Percentiles rank a stretch among this genome's conserved stretches.
These are phyloP conservation scores for Saksenaea oblongispora DNA, from an alignment of 371 early-diverging fungal species.

Conservation along the genomic window DNA sequence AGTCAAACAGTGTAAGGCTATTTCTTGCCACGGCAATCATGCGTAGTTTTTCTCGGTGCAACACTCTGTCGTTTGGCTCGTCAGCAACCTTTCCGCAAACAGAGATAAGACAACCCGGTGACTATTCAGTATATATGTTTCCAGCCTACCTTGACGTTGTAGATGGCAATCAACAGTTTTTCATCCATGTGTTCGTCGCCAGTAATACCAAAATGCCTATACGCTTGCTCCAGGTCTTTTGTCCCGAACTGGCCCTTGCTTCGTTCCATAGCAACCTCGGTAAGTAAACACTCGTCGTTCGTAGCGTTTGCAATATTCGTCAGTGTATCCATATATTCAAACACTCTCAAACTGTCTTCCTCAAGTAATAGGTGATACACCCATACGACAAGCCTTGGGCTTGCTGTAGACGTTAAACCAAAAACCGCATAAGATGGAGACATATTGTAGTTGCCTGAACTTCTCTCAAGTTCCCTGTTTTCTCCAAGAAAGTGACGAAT, in stretches of 20 bases:
- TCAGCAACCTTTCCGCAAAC: slow-evolving; percentile 20
- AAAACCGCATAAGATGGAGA: slow-evolving; percentile 15
- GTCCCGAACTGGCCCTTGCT: slow-evolving; percentile 48
- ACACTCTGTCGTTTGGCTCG: slow-evolving; percentile 28
- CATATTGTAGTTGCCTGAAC: slow-evolving; percentile 8
- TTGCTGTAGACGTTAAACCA: slow-evolving; percentile 51
- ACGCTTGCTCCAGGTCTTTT: slow-evolving; percentile 53
- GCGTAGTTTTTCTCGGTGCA: slow-evolving; percentile 31
- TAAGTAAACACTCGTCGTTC: slow-evolving; percentile 35
- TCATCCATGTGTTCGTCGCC: slow-evolving; percentile 30
- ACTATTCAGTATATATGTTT: not conserved
- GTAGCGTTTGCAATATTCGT: slow-evolving; percentile 34
- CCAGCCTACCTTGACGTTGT: slow-evolving; percentile 27
- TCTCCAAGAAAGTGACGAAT: slow-evolving; percentile 1
- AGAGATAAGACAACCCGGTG: not conserved
- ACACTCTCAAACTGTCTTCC: slow-evolving; percentile 30
- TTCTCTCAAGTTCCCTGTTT: slow-evolving; percentile 15
- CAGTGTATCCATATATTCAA: slow-evolving; percentile 45
- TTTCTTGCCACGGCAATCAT: slow-evolving; percentile 34
- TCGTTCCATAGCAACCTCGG: slow-evolving; percentile 47
- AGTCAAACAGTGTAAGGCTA: slow-evolving; percentile 24
- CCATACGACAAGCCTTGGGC: slow-evolving; percentile 52
- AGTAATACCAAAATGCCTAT: slow-evolving; percentile 49
- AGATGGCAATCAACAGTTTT: slow-evolving; percentile 31
- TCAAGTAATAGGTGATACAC: slow-evolving; percentile 36